These are phyloP conservation scores for Vitis vinifera DNA, from an alignment of 164 flowering plant species.

Conservation along the genomic window DNA sequence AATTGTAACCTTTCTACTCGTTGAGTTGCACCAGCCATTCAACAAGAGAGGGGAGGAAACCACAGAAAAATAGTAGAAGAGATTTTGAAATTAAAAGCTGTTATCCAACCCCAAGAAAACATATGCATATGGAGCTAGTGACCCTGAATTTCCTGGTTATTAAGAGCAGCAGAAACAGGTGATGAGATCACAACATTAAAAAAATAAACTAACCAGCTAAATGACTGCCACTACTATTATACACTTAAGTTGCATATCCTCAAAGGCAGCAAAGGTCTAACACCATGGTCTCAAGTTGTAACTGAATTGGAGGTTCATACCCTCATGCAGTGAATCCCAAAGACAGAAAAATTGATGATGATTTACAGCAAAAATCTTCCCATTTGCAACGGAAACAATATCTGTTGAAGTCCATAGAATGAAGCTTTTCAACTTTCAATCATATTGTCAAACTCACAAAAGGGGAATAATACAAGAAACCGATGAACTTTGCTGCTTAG, in stretches of 20 bases:
- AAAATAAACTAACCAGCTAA: neutral
- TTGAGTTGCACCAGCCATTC: too few species aligned
- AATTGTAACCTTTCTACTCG: too few species aligned
- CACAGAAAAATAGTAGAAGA: too few species aligned
- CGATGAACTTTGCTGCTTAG: neutral
- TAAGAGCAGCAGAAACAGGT: too few species aligned
- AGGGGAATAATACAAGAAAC: neutral
- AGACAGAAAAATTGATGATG: neutral
- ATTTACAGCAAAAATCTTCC: slow-evolving; percentile 22
- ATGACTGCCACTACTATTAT: neutral
- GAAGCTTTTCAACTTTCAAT: slow-evolving; percentile 1
- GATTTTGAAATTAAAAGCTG: too few species aligned
- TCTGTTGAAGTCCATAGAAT: neutral
- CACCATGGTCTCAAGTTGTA: neutral
- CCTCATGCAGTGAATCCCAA: neutral
- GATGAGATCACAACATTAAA: neutral
- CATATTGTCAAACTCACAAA: slow-evolving; percentile 12
- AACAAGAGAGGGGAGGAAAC: too few species aligned
- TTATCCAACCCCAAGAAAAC: too few species aligned
- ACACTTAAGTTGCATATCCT: neutral
- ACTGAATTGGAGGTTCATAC: neutral
- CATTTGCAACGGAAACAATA: slow-evolving; percentile 5
- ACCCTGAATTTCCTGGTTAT: too few species aligned
- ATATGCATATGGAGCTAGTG: too few species aligned
- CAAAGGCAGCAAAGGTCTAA: neutral